These are phyloP conservation scores for Coemansia sp. DNA, from an alignment of 192 early-diverging fungal species.

Conservation along the genomic window DNA sequence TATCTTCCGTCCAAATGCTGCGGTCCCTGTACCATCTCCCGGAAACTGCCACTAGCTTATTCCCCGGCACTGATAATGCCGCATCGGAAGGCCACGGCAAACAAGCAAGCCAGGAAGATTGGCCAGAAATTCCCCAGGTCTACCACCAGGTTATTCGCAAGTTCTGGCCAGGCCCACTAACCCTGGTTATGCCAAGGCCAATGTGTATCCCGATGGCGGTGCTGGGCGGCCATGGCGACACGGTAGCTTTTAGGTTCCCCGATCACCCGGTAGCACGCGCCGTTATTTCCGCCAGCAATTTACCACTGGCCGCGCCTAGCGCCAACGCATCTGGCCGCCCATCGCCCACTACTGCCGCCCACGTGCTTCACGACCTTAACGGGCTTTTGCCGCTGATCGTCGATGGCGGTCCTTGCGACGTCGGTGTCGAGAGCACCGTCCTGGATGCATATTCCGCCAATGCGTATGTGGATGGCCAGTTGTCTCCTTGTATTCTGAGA, in stretches of 20 bases:
- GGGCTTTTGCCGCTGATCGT: slow-evolving; percentile 83
- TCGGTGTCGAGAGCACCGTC: slow-evolving; percentile 94
- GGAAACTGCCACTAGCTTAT: slow-evolving; percentile 9
- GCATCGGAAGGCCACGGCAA: slow-evolving; percentile 25
- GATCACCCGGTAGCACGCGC: slow-evolving; percentile 90
- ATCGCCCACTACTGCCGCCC: slow-evolving; percentile 87
- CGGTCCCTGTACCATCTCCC: slow-evolving; percentile 63
- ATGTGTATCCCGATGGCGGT: slow-evolving; percentile 67
- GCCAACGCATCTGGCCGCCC: slow-evolving; percentile 96
- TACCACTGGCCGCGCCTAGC: slow-evolving; percentile 96
- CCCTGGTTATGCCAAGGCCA: slow-evolving; percentile 81
- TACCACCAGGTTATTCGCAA: slow-evolving; percentile 69
- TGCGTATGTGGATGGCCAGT: slow-evolving; percentile 16
- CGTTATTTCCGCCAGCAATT: slow-evolving; percentile 76
- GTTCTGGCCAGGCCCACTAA: slow-evolving; percentile 95
- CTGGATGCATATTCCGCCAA: slow-evolving; percentile 66
- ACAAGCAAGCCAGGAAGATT: slow-evolving; percentile 26
- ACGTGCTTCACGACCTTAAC: slow-evolving; percentile 83
- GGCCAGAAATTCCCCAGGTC: slow-evolving; percentile 64
- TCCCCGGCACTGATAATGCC: slow-evolving; percentile 53
- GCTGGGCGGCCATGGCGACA: slow-evolving; percentile 76
- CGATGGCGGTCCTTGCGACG: slow-evolving; percentile 85
- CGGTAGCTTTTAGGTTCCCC: slow-evolving; percentile 91
- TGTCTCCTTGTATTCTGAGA: slow-evolving; percentile 78
- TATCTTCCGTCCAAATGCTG: slow-evolving; percentile 89